Conservation (phyloP, 306 rosid genomes). For the Styphnolobium japonicum region DNA sequence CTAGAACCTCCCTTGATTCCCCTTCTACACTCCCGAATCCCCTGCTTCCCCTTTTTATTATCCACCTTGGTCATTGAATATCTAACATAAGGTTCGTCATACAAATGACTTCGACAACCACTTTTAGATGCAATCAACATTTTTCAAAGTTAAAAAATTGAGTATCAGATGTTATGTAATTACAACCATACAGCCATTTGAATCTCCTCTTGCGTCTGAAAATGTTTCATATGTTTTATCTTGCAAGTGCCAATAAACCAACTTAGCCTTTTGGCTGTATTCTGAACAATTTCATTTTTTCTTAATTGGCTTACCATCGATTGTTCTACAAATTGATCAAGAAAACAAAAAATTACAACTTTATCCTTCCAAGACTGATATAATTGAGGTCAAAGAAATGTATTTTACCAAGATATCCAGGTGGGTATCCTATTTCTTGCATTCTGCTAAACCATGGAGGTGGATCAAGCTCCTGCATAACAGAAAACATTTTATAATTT, state of each 20-base stretch:
- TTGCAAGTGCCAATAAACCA: not conserved
- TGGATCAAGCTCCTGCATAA: slow-evolving; percentile 87
- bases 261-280: not conserved
- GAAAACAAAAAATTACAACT: not conserved
- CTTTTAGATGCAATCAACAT: not conserved
- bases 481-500: not conserved
- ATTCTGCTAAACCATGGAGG: slow-evolving; percentile 98
- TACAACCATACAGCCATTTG: slow-evolving; percentile 12
- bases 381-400: slow-evolving; percentile 18
- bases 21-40: too few relatives aligned
- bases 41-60: too few relatives aligned
- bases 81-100: slow-evolving; percentile 8
- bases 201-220: not conserved
- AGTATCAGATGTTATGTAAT: not conserved
- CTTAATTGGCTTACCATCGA: not conserved
- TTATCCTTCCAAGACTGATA: not conserved
- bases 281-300: not conserved
- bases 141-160: not conserved
- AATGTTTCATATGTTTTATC: not conserved
- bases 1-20: too few relatives aligned
- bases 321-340: not conserved
- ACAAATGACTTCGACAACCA: not conserved
- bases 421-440: slow-evolving; percentile 98
- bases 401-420: slow-evolving; percentile 85
- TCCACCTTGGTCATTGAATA: too few relatives aligned